These are phyloP conservation scores for Dictyostelium capitatum DNA, from an alignment of 78 protist species.

Conservation along the genomic window DNA sequence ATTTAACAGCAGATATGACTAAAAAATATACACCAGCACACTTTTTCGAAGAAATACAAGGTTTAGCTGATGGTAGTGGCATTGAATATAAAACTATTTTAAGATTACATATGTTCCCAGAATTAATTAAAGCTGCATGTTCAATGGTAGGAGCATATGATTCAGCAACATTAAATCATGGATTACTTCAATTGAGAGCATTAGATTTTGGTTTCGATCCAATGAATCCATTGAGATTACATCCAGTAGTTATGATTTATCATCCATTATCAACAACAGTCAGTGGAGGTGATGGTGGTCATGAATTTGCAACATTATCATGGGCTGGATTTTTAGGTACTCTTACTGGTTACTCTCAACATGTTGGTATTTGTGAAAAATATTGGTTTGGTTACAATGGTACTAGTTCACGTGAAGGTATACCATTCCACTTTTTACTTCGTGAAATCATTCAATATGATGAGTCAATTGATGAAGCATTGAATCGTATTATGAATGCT, in stretches of 20 bases:
- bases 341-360: slow-evolving; percentile 68
- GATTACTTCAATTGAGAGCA: slow-evolving; percentile 82
- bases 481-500: slow-evolving; percentile 71
- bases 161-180: slow-evolving; percentile 51
- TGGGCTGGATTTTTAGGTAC: slow-evolving; percentile 87
- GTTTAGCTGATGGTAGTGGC: slow-evolving; percentile 82
- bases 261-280: slow-evolving; percentile 56
- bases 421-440: slow-evolving; percentile 79
- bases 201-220: slow-evolving; percentile 81
- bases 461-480: slow-evolving; percentile 67
- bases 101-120: slow-evolving; percentile 86
- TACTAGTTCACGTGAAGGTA: slow-evolving; percentile 69
- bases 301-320: slow-evolving; percentile 50
- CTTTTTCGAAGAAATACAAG: slow-evolving; percentile 84
- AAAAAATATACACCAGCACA: slow-evolving; percentile 56
- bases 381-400: slow-evolving; percentile 80
- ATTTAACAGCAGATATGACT: slow-evolving; percentile 75
- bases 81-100: slow-evolving; percentile 50
- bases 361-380: slow-evolving; percentile 79
- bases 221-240: slow-evolving; percentile 64
- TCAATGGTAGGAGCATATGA: slow-evolving; percentile 86
- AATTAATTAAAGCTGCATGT: slow-evolving; percentile 87
- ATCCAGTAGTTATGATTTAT: slow-evolving; percentile 74
- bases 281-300: slow-evolving; percentile 64
- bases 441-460: slow-evolving; percentile 76